These are phyloP conservation scores for Lactarius hatsudake DNA, from an alignment of 768 basidiomycete species.

Conservation along the genomic window DNA sequence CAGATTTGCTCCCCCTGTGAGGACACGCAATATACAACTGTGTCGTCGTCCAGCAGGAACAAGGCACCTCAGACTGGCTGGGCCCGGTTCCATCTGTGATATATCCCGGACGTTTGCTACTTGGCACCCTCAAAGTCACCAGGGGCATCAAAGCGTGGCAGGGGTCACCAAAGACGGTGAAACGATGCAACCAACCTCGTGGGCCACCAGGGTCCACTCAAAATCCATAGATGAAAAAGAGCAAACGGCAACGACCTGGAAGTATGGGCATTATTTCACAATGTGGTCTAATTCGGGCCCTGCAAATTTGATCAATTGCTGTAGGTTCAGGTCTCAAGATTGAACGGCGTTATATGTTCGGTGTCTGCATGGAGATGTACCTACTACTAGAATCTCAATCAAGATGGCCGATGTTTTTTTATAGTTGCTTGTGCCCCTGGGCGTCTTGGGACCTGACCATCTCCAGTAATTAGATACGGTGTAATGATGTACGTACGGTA, in stretches of 20 bases:
- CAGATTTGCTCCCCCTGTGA: neutral
- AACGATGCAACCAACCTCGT: neutral
- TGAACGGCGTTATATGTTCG: neutral
- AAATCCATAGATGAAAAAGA: neutral
- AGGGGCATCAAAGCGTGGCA: slow-evolving; percentile 1
- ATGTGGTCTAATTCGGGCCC: neutral
- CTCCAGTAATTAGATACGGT: neutral
- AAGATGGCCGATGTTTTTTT: neutral
- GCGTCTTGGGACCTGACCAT: neutral
- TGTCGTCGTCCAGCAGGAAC: neutral
- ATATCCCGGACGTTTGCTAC: neutral
- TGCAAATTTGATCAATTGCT: neutral
- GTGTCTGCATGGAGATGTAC: neutral
- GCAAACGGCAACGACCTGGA: neutral
- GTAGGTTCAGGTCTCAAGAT: neutral
- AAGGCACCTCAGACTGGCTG: neutral
- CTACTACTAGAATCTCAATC: neutral
- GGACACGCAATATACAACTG: neutral
- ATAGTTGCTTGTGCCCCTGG: neutral
- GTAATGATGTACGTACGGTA: neutral
- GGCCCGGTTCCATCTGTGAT: neutral
- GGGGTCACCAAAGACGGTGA: neutral
- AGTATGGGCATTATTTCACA: neutral
- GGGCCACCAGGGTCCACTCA: neutral
- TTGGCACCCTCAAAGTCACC: neutral